phyloP scores from a whole-genome alignment of 805 yeast genomes.

The Myxozyma monticola region DNA sequence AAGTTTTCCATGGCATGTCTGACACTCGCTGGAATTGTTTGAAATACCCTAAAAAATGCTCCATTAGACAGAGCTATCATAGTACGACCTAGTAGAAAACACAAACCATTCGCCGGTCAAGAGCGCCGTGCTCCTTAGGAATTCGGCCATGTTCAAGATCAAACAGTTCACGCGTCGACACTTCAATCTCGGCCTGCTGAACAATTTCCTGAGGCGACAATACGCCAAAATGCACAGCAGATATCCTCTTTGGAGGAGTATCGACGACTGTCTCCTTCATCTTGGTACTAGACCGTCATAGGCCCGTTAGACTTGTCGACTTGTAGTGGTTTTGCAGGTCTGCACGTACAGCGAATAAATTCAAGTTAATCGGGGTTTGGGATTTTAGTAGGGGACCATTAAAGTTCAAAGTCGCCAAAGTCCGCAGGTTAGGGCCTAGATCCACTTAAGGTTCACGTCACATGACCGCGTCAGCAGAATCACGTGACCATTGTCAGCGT shows the following conservation, averaged over 20 bases:
- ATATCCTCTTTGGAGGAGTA: constrained; percentile 84
- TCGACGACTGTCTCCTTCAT: constrained; percentile 56
- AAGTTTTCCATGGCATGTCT: constrained; percentile 86
- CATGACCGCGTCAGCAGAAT: too few species aligned
- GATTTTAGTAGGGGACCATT: too few species aligned
- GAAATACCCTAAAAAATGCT: constrained; percentile 64
- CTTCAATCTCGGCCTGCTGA: constrained; percentile 92
- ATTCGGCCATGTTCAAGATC: constrained; percentile 81
- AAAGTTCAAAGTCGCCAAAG: too few species aligned
- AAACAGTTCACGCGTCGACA: constrained; percentile 84
- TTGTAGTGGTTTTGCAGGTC: too few species aligned
- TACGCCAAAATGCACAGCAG: constrained; percentile 89
- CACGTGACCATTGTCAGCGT: too few species aligned
- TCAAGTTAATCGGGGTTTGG: too few species aligned
- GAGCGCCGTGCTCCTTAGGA: constrained; percentile 83
- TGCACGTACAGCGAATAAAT: too few species aligned
- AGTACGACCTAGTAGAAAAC: background rate
- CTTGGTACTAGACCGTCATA: too few species aligned
- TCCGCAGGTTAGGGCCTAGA: too few species aligned
- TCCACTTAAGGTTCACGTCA: too few species aligned
- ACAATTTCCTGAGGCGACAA: constrained; percentile 87
- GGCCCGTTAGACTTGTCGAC: too few species aligned
- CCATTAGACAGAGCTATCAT: background rate
- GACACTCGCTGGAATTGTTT: constrained; percentile 78
- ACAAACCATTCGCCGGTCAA: constrained; percentile 74